Evolutionary conservation across 2,329 filamentous ascomycete genomes (phyloP).

Genomic region (Biscogniauxia sp.): DNA sequence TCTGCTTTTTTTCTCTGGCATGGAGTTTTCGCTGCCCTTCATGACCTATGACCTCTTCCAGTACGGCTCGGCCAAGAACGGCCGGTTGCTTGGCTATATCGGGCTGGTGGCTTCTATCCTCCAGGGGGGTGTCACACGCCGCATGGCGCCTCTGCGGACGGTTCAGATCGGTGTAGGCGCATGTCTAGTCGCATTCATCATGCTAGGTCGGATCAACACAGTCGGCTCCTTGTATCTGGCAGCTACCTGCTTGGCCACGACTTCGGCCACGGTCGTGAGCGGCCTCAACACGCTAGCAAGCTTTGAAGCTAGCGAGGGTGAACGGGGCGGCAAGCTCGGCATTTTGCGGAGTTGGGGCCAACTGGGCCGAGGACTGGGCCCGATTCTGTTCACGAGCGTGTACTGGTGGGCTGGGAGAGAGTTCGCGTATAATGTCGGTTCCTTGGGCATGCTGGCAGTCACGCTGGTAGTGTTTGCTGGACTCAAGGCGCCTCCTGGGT

Average conservation of each 20-base stretch:
- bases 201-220: constrained; percentile 69
- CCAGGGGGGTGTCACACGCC: constrained; percentile 86
- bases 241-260: constrained; percentile 80
- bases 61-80: constrained; percentile 76
- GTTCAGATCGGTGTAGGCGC: constrained; percentile 76
- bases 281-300: constrained; percentile 88
- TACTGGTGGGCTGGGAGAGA: constrained; percentile 98
- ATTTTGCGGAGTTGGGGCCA: constrained; percentile 81
- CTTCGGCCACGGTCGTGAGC: constrained; percentile 91
- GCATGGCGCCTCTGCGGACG: constrained; percentile 75
- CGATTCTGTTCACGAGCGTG: constrained; percentile 85
- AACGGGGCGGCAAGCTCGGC: constrained; percentile 84
- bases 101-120: constrained; percentile 89
- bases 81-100: constrained; percentile 83
- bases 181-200: constrained; percentile 75
- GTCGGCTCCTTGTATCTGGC: constrained; percentile 74
- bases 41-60: constrained; percentile 94
- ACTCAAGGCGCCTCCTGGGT: constrained; percentile 61
- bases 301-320: constrained; percentile 77
- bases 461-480: constrained; percentile 67
- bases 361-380: constrained; percentile 81
- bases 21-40: constrained; percentile 97
- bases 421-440: constrained; percentile 78
- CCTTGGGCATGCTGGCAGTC: constrained; percentile 75
- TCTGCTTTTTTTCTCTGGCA: constrained; percentile 93